A percentile compares a stretch with the other conserved stretches of the same genome.
Evolutionary conservation across 805 yeast species (phyloP).

Genomic region (Candida stauntonica): DNA sequence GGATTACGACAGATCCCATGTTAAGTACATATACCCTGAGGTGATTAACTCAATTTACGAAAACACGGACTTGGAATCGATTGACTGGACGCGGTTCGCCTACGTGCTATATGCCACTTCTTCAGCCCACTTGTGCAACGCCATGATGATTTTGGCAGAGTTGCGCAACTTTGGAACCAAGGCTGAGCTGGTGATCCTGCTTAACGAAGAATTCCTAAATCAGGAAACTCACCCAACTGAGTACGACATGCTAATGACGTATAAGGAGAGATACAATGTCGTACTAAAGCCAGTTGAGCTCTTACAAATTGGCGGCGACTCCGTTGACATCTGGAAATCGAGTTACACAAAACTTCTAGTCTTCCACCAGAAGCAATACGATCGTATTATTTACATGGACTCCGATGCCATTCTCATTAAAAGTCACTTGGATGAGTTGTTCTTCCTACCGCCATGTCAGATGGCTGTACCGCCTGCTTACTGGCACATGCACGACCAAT

Average conservation of each 20-base stretch:
- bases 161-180: slow-evolving; percentile 36
- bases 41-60: slow-evolving; percentile 20
- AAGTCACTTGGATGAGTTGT: slow-evolving; percentile 44
- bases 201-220: slow-evolving; percentile 28
- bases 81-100: slow-evolving; percentile 44
- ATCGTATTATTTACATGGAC: slow-evolving; percentile 53
- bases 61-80: slow-evolving; percentile 15
- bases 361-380: slow-evolving; percentile 45
- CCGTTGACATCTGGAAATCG: slow-evolving; percentile 37
- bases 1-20: slow-evolving; percentile 22
- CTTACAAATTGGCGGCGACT: slow-evolving; percentile 16
- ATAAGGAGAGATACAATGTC: slow-evolving; percentile 13
- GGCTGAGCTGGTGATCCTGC: slow-evolving; percentile 45
- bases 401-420: slow-evolving; percentile 45
- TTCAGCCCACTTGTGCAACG: slow-evolving; percentile 45
- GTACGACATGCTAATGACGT: slow-evolving; percentile 8
- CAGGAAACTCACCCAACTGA: slow-evolving; percentile 17
- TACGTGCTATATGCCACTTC: slow-evolving; percentile 61
- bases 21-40: slow-evolving; percentile 24
- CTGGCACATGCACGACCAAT: slow-evolving; percentile 31
- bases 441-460: slow-evolving; percentile 43
- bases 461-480: slow-evolving; percentile 46
- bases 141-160: slow-evolving; percentile 42
- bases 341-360: slow-evolving; percentile 54
- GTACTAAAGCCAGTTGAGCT: slow-evolving; percentile 17